Evolutionary conservation across 176 grass and related monocot species (phyloP).

Genomic region (Zizania latifolia): DNA sequence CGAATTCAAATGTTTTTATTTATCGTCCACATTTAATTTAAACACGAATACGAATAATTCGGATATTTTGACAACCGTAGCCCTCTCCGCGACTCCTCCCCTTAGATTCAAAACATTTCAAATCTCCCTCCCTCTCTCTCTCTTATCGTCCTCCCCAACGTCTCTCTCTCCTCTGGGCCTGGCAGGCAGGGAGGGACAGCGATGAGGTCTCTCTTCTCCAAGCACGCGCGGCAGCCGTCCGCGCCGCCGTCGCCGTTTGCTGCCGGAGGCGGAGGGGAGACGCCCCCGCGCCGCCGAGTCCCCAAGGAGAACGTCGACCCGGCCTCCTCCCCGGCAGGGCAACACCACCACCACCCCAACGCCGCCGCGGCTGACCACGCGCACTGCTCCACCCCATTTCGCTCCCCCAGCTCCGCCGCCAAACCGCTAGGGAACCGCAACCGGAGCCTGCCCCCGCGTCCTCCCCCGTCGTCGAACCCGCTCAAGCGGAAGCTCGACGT

Average conservation of each 20-base stretch:
- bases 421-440: conserved; percentile 41
- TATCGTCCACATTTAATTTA: too few species aligned
- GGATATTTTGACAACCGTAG: too few species aligned
- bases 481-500: conserved; percentile 69
- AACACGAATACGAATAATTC: too few species aligned
- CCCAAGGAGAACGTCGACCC: conserved; percentile 44
- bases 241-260: conserved; percentile 36
- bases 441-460: conserved; percentile 50
- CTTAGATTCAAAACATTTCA: conserved; percentile 48
- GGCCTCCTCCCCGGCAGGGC: conserved; percentile 33
- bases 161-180: background rate
- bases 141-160: conserved; percentile 18
- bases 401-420: conserved; percentile 37
- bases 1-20: too few species aligned
- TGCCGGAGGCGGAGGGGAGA: conserved; percentile 20
- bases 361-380: conserved; percentile 14
- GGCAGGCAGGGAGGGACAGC: too few species aligned
- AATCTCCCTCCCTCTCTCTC: conserved; percentile 28
- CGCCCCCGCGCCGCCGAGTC: conserved; percentile 36
- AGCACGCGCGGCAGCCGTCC: conserved; percentile 36
- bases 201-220: conserved; percentile 62
- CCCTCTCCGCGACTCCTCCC: background rate
- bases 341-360: conserved; percentile 18
- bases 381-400: conserved; percentile 27
- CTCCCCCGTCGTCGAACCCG: conserved; percentile 38